Base-by-base conservation (phyloP, 83 land plant species). In the Picea abies region DNA sequence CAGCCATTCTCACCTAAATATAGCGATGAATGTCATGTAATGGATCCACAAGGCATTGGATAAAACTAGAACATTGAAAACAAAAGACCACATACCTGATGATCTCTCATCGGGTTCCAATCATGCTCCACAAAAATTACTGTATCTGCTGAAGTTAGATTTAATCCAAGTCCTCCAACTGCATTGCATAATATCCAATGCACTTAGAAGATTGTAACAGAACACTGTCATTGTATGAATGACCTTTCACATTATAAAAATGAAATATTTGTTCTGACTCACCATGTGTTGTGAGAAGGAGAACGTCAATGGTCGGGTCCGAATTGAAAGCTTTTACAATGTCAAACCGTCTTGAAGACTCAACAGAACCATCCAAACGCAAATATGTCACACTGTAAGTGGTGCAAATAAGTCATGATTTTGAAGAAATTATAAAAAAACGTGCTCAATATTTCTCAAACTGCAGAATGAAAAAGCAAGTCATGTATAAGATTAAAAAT, bases 51-150 rank as follows among this genome's bases (percentile, higher is more conserved):
- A 70, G 19, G 22, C 7, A 70, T 19, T 70, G 44, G 8, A 70
- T 70, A 16, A 70, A 70, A 37, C 73, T 37, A 37, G 44, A 80
- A 37, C 66, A 58, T 25, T 26, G 20, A 79, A 76, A 49, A 44
- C 52, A 44, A 49, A 76, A n/a, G 12, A 78, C 16, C 22, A 29
- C 49, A 22, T 90, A 97, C 99, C 98, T 97, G 99, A 79, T 89
- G 93, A 83, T 98, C 99, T 80, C 94, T 91, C 99, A 98, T 98
- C 52, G 99, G 99, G 77, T 98, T 98, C 99, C 99, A 98, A 61
- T 98, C 99, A 85, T 98, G 99, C 91, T 98, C 99, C 92, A 98
- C 90, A 68, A 98, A 98, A 62, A 98, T 89, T 29, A 98, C 94
- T 12, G 99, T 98, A 85, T 98, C 99, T 76, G 99, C 99, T 80